A percentile compares a stretch with the other conserved stretches of the same genome.
These are phyloP conservation scores for Carallia pectinifolia DNA, from an alignment of 345 rosid species.

Conservation along the genomic window DNA sequence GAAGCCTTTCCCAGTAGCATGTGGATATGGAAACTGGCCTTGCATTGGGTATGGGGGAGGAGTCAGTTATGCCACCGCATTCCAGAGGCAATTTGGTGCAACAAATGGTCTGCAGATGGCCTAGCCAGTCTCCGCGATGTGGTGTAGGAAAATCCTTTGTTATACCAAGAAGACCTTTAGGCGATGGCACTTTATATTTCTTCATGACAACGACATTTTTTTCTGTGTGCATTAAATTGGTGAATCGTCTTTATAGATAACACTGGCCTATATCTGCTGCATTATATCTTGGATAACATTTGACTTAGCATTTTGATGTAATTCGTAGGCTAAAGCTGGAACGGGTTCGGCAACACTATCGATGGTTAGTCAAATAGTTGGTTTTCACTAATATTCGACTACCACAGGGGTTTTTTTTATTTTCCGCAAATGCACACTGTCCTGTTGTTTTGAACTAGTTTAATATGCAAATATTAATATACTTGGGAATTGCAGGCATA, in stretches of 20 bases:
- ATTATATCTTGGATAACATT: background rate
- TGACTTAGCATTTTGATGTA: slow-evolving; percentile 5
- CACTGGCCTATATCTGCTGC: background rate
- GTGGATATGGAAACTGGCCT: too few relatives aligned
- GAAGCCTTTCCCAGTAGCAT: too few relatives aligned
- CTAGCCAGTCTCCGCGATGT: too few relatives aligned
- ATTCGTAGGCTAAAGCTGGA: slow-evolving; percentile 93
- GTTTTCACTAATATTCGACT: background rate
- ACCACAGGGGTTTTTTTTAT: background rate
- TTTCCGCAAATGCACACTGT: too few relatives aligned
- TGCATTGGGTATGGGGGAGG: too few relatives aligned
- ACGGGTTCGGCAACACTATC: slow-evolving; percentile 95
- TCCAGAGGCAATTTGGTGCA: too few relatives aligned
- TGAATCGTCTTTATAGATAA: background rate
- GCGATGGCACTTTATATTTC: background rate
- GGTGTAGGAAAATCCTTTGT: background rate
- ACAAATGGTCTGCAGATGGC: too few relatives aligned
- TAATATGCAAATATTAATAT: background rate
- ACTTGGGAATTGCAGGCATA: slow-evolving; percentile 59
- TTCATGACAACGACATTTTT: background rate
- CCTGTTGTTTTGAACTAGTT: background rate
- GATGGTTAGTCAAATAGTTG: slow-evolving; percentile 51
- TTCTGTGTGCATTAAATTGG: background rate
- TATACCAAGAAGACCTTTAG: background rate
- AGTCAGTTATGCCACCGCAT: too few relatives aligned